Evolutionary conservation across 148 eudicot genomes (phyloP).

Genomic region (Limonium bicolor): DNA sequence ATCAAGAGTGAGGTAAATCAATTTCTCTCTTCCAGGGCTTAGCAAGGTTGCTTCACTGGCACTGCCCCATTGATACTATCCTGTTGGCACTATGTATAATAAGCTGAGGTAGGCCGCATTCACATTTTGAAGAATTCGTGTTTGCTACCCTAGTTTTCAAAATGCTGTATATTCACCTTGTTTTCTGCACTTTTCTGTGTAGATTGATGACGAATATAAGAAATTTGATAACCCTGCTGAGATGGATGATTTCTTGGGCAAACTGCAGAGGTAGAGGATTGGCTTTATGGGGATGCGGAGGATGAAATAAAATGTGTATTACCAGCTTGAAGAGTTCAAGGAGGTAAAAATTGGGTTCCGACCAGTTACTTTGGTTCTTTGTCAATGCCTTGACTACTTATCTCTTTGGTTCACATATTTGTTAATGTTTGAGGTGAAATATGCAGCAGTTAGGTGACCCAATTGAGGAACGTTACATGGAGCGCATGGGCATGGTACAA

Average conservation of each 20-base stretch:
- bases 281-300: conserved; percentile 95
- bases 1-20: conserved; percentile 72
- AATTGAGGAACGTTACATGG: no score
- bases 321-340: conserved; percentile 82
- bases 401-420: no score
- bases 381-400: no score
- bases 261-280: conserved; percentile 84
- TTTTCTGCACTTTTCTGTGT: not conserved
- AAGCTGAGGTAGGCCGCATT: not conserved
- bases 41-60: not conserved
- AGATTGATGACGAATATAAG: conserved; percentile 67
- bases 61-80: not conserved
- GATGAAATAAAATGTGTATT: conserved; percentile 89
- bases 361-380: no score
- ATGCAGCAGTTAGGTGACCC: no score
- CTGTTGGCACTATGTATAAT: not conserved
- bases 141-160: not conserved
- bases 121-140: not conserved
- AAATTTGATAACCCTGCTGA: conserved; percentile 60
- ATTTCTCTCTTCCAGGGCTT: not conserved
- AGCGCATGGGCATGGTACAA: no score
- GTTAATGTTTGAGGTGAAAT: no score
- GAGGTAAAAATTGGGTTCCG: conserved; percentile 51
- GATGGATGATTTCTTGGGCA: conserved; percentile 49
- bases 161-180: not conserved